Conservation (phyloP, 805 yeast species). For the Kluyveromyces aestuarii region DNA sequence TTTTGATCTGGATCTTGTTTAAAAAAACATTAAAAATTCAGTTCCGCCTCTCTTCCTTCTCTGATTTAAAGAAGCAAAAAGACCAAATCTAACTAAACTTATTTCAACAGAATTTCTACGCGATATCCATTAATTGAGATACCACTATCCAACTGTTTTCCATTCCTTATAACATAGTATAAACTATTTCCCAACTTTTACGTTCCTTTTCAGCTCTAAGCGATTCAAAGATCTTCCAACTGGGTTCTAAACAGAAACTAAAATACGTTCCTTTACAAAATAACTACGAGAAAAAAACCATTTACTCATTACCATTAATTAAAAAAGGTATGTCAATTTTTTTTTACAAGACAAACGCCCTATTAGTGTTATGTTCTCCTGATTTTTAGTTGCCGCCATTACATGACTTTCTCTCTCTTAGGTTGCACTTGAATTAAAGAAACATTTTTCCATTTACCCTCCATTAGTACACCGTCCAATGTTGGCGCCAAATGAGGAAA, state of each 20-base stretch:
- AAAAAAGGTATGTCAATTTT: not conserved
- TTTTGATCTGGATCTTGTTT: slow-evolving; percentile 1
- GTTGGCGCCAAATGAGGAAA: too few relatives aligned
- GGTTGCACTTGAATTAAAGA: too few relatives aligned
- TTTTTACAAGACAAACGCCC: too few relatives aligned
- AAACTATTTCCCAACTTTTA: not conserved
- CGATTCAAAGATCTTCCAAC: not conserved
- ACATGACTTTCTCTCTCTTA: too few relatives aligned
- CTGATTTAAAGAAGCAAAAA: not conserved
- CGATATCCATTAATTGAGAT: slow-evolving; percentile 5
- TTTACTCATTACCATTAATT: not conserved
- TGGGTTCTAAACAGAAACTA: not conserved
- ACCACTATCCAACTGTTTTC: slow-evolving; percentile 13
- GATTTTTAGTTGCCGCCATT: not conserved
- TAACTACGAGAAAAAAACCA: too few relatives aligned
- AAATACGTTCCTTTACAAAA: not conserved
- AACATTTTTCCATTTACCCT: too few relatives aligned
- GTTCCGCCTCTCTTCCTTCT: not conserved
- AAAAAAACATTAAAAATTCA: not conserved
- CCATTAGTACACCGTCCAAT: too few relatives aligned
- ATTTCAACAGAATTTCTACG: slow-evolving; percentile 6
- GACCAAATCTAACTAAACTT: slow-evolving; percentile 28
- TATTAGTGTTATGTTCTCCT: not conserved
- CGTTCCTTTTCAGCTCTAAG: not conserved
- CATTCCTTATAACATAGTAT: slow-evolving; percentile 7